Conservation (phyloP, 176 grass and related monocot species). For the Triticum dicoccoides region DNA sequence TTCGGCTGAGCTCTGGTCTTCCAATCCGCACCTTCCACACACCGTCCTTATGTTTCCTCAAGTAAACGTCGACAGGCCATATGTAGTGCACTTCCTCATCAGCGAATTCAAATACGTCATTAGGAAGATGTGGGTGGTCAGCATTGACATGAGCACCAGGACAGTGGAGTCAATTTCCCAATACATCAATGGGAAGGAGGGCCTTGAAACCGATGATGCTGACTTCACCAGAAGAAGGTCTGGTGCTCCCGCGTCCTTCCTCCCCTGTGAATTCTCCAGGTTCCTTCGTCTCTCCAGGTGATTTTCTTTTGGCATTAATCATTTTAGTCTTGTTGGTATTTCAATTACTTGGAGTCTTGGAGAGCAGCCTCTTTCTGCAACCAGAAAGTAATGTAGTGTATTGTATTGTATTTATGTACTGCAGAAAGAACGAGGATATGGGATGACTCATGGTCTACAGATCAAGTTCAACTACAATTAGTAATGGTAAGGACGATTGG, state of each 20-base stretch:
- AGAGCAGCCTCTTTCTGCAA: neutral
- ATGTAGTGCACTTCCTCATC: neutral
- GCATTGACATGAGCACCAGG: conserved; percentile 17
- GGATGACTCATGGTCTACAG: no score
- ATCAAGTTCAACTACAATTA: no score
- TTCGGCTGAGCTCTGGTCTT: neutral
- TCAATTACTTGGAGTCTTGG: neutral
- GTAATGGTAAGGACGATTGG: no score
- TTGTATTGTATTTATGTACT: no score
- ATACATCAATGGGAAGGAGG: neutral
- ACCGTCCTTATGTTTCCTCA: neutral
- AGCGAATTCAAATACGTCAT: neutral
- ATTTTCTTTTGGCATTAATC: neutral
- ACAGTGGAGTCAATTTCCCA: neutral
- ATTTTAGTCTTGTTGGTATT: neutral
- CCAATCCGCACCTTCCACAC: neutral
- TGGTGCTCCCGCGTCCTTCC: neutral
- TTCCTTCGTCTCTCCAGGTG: neutral
- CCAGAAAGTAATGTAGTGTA: no score
- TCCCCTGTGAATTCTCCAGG: neutral
- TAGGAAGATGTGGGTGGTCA: conserved; percentile 4
- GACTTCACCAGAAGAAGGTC: neutral
- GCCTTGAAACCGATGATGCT: neutral
- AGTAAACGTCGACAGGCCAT: neutral
- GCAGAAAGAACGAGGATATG: no score